Base-by-base conservation (phyloP, 805 yeast genomes). In the Yarrowia deformans region DNA sequence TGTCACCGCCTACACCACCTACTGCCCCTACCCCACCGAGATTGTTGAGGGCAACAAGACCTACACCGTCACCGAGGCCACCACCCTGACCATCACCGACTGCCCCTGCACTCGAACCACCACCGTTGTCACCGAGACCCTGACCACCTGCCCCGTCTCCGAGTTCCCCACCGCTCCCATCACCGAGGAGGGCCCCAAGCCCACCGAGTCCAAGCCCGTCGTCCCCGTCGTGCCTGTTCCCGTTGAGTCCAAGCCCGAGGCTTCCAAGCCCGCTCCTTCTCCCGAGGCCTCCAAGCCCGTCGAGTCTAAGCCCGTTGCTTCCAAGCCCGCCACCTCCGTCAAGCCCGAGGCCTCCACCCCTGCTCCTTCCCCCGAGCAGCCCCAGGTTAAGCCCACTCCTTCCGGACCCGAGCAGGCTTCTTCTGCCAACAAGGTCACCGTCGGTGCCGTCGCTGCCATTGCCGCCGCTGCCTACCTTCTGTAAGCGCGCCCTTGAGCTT, bases 41-140 rank as follows among this genome's bases (percentile, higher is more conserved):
- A 75, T 90, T 71, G 83, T 82, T 72, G 86, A 87, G 79, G 88
- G 87, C 85, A 84, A 84, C 83, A 78, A 78, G 78, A 89, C 94
- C 77, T 84, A 86, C 86, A 86, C 90, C 73, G 92, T 89, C 77
- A 87, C 93, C 71, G 88, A 79, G 75, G 87, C 94, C 71, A 89
- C 94, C 79, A 90, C 96, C 74, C 80, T 91, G 76, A 90, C 95
- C 79, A 84, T 90, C 86, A 89, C 96, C 76, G 89, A 91, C 84
- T 88, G 90, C 81, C 93, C 93, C 78, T 91, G 97, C 84, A 90
- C 94, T 77, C 76, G 87, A 76, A 84, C 87, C 71, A 69, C 70
- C 70, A 70, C 73, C 69, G 68, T 52, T 75, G 73, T 79, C 58
- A 72, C 78, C 69, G 68, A 73, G 68, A 71, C 78, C 68, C 58